Conservation (phyloP, 768 basidiomycete species). For the Rhodosporidiobolus odoratus region DNA sequence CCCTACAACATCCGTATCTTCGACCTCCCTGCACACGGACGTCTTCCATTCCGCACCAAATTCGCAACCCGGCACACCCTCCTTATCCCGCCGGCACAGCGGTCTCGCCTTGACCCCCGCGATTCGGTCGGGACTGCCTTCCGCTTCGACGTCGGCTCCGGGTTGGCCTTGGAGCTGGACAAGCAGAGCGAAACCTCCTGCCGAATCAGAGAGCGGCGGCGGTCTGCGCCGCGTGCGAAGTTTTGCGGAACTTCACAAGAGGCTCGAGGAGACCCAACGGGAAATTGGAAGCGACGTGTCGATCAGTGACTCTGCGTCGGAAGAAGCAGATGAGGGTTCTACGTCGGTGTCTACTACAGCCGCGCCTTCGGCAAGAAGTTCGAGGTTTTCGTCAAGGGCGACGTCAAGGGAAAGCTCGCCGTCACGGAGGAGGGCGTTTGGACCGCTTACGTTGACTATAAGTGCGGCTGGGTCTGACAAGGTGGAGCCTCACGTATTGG, state of each 20-base stretch:
- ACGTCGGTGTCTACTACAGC: background rate
- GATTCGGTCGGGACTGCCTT: background rate
- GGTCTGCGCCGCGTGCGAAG: constrained; percentile 28
- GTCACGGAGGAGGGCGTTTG: constrained; percentile 5
- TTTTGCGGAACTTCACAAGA: constrained; percentile 33
- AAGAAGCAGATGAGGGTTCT: background rate
- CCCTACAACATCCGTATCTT: constrained; percentile 14
- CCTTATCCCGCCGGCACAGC: constrained; percentile 9
- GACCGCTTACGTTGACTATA: constrained; percentile 2
- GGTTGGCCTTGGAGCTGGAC: background rate
- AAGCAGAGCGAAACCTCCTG: background rate
- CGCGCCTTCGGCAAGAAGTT: constrained; percentile 16
- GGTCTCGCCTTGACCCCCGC: constrained; percentile 26
- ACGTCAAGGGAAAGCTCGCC: constrained; percentile 18
- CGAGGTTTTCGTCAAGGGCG: constrained; percentile 24
- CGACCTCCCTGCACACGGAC: constrained; percentile 17
- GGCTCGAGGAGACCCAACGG: constrained; percentile 32
- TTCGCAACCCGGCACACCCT: constrained; percentile 15
- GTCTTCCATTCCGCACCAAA: constrained; percentile 23
- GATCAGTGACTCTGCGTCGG: background rate
- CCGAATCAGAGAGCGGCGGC: background rate
- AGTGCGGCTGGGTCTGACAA: background rate
- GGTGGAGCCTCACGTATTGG: background rate
- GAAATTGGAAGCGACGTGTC: constrained; percentile 33
- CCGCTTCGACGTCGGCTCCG: background rate